Conservation (phyloP, 352 stramenopile species). For the Phytopythium oedochilum region DNA sequence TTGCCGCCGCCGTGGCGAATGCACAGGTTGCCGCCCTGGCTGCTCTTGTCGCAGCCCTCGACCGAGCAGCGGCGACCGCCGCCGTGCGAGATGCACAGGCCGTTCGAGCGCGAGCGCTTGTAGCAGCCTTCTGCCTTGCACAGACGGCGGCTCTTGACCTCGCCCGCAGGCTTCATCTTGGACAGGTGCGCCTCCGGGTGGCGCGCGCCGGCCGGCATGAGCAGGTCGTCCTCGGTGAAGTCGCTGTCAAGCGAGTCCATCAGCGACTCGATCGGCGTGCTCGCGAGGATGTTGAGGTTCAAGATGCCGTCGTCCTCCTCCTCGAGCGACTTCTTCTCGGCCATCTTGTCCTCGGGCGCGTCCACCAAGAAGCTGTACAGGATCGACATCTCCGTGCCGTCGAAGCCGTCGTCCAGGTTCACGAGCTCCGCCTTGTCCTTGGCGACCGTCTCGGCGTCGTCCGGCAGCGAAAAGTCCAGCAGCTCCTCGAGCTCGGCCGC, state of each 20-base stretch:
- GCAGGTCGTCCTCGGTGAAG: constrained; percentile 67
- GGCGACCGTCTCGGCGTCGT: constrained; percentile 38
- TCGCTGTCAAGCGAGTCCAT: constrained; percentile 72
- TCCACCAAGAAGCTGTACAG: constrained; percentile 85
- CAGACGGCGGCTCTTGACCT: constrained; percentile 52
- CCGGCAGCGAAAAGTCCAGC: constrained; percentile 69
- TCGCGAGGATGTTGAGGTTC: constrained; percentile 71
- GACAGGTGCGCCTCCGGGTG: constrained; percentile 18
- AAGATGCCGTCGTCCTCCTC: constrained; percentile 66
- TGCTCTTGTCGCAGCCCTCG: constrained; percentile 58
- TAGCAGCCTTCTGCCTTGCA: constrained; percentile 55
- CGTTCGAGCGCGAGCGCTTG: constrained; percentile 71
- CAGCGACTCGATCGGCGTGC: constrained; percentile 57
- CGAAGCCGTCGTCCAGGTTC: constrained; percentile 79
- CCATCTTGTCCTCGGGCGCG: constrained; percentile 53
- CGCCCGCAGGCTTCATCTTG: constrained; percentile 19
- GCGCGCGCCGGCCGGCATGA: constrained; percentile 38
- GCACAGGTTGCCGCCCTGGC: constrained; percentile 61
- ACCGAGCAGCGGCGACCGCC: constrained; percentile 55
- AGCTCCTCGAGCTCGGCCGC: constrained; percentile 67
- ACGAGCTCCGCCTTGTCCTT: constrained; percentile 76
- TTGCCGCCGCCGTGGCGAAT: constrained; percentile 69
- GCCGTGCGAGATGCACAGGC: constrained; percentile 67
- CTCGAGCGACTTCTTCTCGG: constrained; percentile 32
- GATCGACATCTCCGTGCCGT: constrained; percentile 85